These are phyloP conservation scores for Aspergillus sp. DNA, from an alignment of 2,329 filamentous ascomycete genomes.

Conservation along the genomic window DNA sequence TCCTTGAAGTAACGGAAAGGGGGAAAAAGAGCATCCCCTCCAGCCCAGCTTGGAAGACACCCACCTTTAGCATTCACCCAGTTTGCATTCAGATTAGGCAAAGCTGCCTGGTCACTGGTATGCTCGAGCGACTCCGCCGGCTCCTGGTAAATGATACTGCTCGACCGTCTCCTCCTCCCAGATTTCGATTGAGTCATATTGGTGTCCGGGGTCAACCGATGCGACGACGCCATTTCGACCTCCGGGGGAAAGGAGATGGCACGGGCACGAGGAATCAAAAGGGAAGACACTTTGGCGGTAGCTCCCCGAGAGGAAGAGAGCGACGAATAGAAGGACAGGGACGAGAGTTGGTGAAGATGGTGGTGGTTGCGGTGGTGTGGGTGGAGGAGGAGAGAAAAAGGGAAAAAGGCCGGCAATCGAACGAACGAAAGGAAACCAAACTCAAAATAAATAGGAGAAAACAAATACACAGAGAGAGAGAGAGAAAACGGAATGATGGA, in stretches of 20 bases:
- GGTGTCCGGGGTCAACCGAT: conserved; percentile 51
- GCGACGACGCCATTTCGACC: conserved; percentile 55
- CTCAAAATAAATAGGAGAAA: not conserved
- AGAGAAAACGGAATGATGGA: not conserved
- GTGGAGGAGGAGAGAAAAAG: too few species aligned
- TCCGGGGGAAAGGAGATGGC: conserved; percentile 87
- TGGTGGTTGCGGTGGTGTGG: too few species aligned
- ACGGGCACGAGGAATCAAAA: conserved; percentile 79
- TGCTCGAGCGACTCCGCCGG: conserved; percentile 94
- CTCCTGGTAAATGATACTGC: conserved; percentile 97
- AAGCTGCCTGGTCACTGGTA: conserved; percentile 87
- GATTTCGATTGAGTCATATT: conserved; percentile 56
- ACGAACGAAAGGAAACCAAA: not conserved
- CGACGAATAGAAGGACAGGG: not conserved
- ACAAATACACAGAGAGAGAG: not conserved
- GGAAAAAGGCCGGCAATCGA: not conserved
- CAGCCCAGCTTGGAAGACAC: conserved; percentile 15
- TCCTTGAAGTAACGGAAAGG: not conserved
- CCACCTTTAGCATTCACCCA: conserved; percentile 99
- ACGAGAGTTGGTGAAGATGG: too few species aligned
- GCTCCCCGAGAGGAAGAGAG: conserved; percentile 38
- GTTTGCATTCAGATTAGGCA: conserved; percentile 94
- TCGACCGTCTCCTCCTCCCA: conserved; percentile 83
- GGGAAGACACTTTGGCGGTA: conserved; percentile 95
- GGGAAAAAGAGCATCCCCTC: too few species aligned